Base-by-base conservation (phyloP, 2,329 filamentous ascomycete genomes). In the Fusarium keratoplasticum region DNA sequence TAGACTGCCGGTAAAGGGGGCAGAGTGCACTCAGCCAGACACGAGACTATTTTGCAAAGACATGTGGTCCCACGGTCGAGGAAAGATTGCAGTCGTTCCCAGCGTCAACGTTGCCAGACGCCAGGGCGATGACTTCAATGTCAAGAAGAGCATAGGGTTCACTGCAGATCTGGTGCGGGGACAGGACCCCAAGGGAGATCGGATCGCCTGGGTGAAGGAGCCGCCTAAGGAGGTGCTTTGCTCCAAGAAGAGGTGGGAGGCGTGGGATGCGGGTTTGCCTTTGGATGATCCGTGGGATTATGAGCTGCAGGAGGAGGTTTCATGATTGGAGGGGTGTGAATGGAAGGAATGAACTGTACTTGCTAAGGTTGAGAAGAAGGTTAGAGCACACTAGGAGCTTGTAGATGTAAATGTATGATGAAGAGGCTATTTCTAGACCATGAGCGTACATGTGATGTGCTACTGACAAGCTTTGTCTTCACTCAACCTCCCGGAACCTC, bases 1-100 rank as follows among this genome's bases (percentile, higher is more conserved):
- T 90, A 35, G 31, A n/a, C 7, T 29, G 1, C 73, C 79, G 9
- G 40, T 64, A 3, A 50, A 58, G 8, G 27, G 50, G 5, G 81
- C 77, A 1, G 89, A 90, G 77, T 90, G 89, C 68, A 80, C 76
- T 10, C 84, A 87, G 69, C 87, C 88, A 2, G 89, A 90, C 78
- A 87, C 89, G 11, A 83, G 85, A 61, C 74, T 90, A 14, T 87
- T 90, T 50, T 87, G 86, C 71, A 90, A 90, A 70, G 89, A 91
- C 71, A 60, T 90, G 76, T 91, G 88, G 87, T 82, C 74, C 20
- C 68, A 76, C 7, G 86, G 86, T 1, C 83, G 82, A 64, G 83
- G 85, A 14, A 87, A 84, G 72, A 88, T 90, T 71, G 88, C 88
- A 0, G 87, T 89, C 0, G 82, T 90, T 18, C 89, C 89, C 0